Evolutionary conservation across 2,329 filamentous ascomycete species (phyloP).

Genomic region (Diaporthe citrichinensis): DNA sequence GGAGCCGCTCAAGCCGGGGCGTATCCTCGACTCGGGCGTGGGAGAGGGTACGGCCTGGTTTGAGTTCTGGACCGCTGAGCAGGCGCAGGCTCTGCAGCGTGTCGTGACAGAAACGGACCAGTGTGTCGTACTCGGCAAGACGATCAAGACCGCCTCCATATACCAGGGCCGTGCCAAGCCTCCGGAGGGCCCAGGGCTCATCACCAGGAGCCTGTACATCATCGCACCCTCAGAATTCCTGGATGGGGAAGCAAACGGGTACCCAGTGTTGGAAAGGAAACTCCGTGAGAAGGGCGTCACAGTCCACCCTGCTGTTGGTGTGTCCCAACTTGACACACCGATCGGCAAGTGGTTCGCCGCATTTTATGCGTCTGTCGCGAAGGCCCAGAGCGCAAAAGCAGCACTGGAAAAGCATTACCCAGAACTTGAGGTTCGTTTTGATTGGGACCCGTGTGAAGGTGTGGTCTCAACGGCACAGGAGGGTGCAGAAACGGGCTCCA

Average conservation of each 20-base stretch:
- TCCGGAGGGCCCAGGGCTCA: background rate
- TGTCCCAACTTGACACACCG: accelerated
- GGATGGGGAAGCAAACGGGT: background rate
- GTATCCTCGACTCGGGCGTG: background rate
- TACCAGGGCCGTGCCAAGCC: background rate
- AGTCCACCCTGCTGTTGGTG: too few species aligned
- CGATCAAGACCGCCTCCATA: background rate
- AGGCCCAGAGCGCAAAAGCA: background rate
- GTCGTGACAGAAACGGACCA: background rate
- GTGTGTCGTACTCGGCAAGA: background rate
- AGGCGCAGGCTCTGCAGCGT: background rate
- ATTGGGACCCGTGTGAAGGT: background rate
- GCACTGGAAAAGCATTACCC: background rate
- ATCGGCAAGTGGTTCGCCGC: background rate
- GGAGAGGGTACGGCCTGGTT: background rate
- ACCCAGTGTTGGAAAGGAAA: background rate
- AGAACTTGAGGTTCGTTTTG: background rate
- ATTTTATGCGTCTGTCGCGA: background rate
- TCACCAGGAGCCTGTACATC: background rate
- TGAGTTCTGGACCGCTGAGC: background rate
- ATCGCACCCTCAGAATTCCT: background rate
- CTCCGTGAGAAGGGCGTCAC: background rate
- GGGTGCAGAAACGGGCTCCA: background rate
- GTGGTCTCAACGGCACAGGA: too few species aligned
- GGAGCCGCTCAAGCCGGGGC: background rate